Conservation (phyloP, 441 rosid species). For the Mallotus repandus region DNA sequence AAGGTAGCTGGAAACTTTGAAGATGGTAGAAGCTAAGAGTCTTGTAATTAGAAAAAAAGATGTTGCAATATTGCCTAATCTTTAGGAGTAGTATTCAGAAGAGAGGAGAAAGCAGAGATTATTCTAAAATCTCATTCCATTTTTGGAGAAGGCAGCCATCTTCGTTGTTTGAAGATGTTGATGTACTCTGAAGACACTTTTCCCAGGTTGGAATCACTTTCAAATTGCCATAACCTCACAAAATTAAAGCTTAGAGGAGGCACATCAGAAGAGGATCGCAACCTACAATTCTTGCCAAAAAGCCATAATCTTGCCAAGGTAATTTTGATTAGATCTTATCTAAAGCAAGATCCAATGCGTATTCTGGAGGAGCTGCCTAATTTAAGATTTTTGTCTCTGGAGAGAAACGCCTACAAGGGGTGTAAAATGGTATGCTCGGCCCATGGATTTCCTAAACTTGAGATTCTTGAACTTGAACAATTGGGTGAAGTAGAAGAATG, state of each 20-base stretch:
- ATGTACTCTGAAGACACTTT: background rate
- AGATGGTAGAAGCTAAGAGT: background rate
- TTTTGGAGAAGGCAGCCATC: background rate
- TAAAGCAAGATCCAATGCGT: constrained; percentile 11
- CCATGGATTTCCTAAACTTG: background rate
- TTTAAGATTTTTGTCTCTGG: background rate
- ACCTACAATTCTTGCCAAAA: background rate
- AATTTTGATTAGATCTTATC: background rate
- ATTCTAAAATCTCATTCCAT: too few relatives aligned
- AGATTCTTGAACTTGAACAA: background rate
- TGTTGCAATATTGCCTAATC: background rate
- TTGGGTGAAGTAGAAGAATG: background rate
- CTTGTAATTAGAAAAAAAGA: background rate
- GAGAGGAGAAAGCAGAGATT: background rate
- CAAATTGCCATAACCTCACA: too few relatives aligned
- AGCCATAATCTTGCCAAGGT: background rate
- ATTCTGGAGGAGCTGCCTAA: background rate
- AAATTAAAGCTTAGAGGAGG: too few relatives aligned
- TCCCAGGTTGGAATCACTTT: background rate
- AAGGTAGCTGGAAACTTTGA: constrained; percentile 3
- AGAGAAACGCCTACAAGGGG: background rate
- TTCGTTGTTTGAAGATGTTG: constrained; percentile 1
- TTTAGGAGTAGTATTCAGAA: constrained; percentile 4
- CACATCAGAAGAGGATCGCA: too few relatives aligned
- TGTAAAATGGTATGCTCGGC: too few relatives aligned